Conservation (phyloP, 352 stramenopile species). For the Phytophthora litchii region DNA sequence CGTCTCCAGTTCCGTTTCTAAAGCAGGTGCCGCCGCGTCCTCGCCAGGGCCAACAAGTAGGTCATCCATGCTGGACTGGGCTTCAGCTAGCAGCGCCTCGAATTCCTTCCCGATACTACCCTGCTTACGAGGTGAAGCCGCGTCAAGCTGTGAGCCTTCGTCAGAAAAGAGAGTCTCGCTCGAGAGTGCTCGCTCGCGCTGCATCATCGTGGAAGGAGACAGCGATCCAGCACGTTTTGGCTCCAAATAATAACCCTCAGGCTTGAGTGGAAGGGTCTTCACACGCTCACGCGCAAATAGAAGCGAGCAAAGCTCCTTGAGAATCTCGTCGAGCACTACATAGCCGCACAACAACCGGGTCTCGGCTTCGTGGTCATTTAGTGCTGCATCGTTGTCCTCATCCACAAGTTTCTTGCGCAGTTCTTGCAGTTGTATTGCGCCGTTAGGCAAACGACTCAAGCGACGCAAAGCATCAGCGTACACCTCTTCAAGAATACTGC, state of each 20-base stretch:
- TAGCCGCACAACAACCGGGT: conserved; percentile 71
- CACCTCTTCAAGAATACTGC: conserved; percentile 83
- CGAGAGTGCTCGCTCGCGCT: conserved; percentile 35
- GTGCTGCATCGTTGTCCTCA: conserved; percentile 63
- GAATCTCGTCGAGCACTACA: conserved; percentile 84
- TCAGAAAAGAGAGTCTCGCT: conserved; percentile 57
- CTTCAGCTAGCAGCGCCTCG: conserved; percentile 69
- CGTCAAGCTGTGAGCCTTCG: conserved; percentile 40
- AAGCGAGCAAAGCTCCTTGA: conserved; percentile 86
- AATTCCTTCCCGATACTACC: conserved; percentile 70
- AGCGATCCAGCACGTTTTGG: conserved; percentile 52
- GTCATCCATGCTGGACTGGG: conserved; percentile 74
- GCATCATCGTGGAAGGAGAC: conserved; percentile 27
- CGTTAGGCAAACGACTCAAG: conserved; percentile 65
- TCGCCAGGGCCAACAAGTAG: conserved; percentile 38
- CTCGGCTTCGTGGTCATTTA: conserved; percentile 73
- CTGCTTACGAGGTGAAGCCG: conserved; percentile 31
- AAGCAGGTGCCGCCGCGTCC: background rate
- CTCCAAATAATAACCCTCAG: conserved; percentile 85
- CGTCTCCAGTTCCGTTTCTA: conserved; percentile 35
- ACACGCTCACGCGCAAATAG: conserved; percentile 80
- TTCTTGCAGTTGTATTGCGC: conserved; percentile 45
- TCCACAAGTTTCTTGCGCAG: conserved; percentile 70
- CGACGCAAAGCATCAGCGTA: conserved; percentile 69
- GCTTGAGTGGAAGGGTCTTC: conserved; percentile 74